phyloP scores from a whole-genome alignment of 257 asterid species.

The Nicotiana undulata region DNA sequence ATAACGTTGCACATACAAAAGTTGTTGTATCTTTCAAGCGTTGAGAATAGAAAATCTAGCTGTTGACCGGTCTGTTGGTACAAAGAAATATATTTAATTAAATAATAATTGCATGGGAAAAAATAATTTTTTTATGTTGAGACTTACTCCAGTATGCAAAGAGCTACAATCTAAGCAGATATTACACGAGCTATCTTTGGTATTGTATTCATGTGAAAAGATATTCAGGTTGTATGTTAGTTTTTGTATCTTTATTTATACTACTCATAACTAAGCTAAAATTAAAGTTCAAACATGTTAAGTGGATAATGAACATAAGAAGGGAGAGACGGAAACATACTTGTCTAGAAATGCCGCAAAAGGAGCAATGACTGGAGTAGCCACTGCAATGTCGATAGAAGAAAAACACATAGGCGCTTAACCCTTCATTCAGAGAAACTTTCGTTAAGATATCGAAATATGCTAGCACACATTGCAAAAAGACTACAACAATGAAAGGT shows the following conservation, averaged over 20 bases:
- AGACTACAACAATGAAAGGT: slow-evolving; percentile 60
- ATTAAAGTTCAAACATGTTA: too few relatives aligned
- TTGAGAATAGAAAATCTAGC: slow-evolving; percentile 70
- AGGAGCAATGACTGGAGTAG: slow-evolving; percentile 66
- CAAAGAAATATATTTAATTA: neutral
- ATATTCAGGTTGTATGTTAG: neutral
- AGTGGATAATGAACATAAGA: too few relatives aligned
- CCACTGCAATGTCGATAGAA: slow-evolving; percentile 76
- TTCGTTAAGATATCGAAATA: slow-evolving; percentile 85
- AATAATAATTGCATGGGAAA: neutral
- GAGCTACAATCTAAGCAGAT: slow-evolving; percentile 40
- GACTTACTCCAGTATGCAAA: slow-evolving; percentile 54
- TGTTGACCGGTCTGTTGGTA: slow-evolving; percentile 65
- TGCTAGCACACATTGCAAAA: slow-evolving; percentile 69
- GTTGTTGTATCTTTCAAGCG: slow-evolving; percentile 91
- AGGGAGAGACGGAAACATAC: slow-evolving; percentile 14
- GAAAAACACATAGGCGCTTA: slow-evolving; percentile 80
- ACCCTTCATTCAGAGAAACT: slow-evolving; percentile 74
- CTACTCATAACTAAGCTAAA: too few relatives aligned
- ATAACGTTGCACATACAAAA: slow-evolving; percentile 60
- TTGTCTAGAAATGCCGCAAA: slow-evolving; percentile 70
- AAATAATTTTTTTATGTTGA: neutral
- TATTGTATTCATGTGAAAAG: slow-evolving; percentile 57
- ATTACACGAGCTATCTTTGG: slow-evolving; percentile 63
- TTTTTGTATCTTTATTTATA: too few relatives aligned